Conservation (phyloP, 176 grass and related monocot genomes). For the Paspalum notatum region DNA sequence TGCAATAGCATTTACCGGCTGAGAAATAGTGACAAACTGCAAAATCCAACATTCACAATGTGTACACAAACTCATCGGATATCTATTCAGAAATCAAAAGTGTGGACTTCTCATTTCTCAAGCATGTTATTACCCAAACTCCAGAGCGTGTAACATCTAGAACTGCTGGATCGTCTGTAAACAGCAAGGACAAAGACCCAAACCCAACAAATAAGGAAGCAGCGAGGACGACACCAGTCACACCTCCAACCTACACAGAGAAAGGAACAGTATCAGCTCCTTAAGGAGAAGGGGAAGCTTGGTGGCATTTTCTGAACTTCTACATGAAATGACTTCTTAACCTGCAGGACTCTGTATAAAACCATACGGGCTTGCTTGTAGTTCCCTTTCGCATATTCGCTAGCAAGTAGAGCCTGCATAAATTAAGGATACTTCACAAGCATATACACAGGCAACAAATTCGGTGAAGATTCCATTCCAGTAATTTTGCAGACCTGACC, state of each 20-base stretch:
- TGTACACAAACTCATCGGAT: neutral
- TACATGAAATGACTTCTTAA: conserved; percentile 27
- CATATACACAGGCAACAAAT: neutral
- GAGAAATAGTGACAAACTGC: conserved; percentile 94
- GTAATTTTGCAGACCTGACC: conserved; percentile 70
- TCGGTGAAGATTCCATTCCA: neutral
- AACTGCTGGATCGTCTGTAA: conserved; percentile 78
- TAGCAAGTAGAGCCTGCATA: conserved; percentile 79
- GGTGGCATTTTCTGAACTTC: neutral
- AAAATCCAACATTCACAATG: conserved; percentile 25
- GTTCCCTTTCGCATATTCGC: conserved; percentile 76
- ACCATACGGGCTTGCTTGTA: conserved; percentile 72
- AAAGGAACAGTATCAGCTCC: conserved; percentile 1
- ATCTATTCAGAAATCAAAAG: conserved; percentile 26
- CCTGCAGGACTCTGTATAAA: conserved; percentile 79
- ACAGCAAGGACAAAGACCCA: conserved; percentile 64
- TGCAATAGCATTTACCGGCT: conserved; percentile 85
- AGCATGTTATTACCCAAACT: conserved; percentile 69
- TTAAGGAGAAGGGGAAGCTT: neutral
- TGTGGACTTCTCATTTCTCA: neutral
- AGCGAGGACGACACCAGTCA: conserved; percentile 68
- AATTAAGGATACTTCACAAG: conserved; percentile 28
- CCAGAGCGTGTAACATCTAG: conserved; percentile 65
- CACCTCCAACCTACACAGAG: conserved; percentile 64
- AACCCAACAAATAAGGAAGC: conserved; percentile 76